These are phyloP conservation scores for Pseudoturritis turrita DNA, from an alignment of 345 rosid genomes.

Conservation along the genomic window DNA sequence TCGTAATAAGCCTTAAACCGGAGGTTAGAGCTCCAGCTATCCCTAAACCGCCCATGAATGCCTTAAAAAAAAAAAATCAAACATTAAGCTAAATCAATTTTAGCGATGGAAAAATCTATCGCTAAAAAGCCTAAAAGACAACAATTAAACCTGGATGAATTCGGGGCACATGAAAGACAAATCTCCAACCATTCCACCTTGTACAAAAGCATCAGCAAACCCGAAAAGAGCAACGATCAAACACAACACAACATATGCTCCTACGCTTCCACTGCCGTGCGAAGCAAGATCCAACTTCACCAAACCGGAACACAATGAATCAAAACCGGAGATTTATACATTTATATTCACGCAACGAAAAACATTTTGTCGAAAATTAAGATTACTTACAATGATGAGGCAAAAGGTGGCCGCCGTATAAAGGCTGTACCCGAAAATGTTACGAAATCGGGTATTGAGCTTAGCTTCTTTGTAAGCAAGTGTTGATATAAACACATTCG, in stretches of 20 bases:
- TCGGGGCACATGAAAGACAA: constrained; percentile 66
- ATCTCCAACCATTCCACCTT: constrained; percentile 93
- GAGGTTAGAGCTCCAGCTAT: constrained; percentile 78
- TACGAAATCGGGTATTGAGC: constrained; percentile 60
- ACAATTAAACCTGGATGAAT: constrained; percentile 54
- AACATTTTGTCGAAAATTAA: not conserved
- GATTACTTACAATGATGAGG: constrained; percentile 60
- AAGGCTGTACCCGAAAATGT: constrained; percentile 59
- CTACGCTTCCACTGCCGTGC: constrained; percentile 70
- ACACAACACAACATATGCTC: constrained; percentile 64
- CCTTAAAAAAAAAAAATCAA: constrained; percentile 30
- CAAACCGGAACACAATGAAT: not conserved
- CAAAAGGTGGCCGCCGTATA: constrained; percentile 52
- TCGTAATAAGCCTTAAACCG: constrained; percentile 58
- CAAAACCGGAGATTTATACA: not conserved
- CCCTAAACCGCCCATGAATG: constrained; percentile 62
- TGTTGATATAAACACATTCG: constrained; percentile 50
- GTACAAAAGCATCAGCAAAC: constrained; percentile 77
- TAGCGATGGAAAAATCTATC: not conserved
- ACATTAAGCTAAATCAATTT: not conserved
- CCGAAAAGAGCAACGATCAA: constrained; percentile 60
- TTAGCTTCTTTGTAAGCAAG: constrained; percentile 65
- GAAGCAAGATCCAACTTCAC: constrained; percentile 76
- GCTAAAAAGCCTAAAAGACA: not conserved
- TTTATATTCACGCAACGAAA: not conserved